Evolutionary conservation across 2,329 filamentous ascomycete genomes (phyloP).

Genomic region (Fusarium heterosporum): DNA sequence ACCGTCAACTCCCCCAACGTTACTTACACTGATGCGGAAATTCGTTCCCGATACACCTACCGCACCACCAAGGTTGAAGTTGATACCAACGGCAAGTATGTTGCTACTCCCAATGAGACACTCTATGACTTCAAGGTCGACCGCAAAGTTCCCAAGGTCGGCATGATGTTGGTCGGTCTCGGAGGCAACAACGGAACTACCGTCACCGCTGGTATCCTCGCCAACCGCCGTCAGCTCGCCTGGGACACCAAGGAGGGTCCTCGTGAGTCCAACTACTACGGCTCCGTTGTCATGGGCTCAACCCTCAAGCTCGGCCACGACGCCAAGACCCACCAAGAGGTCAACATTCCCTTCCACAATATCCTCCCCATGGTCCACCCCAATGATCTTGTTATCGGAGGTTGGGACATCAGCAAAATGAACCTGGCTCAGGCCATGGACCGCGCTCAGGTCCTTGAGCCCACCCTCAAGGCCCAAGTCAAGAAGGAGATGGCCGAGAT

Average conservation of each 20-base stretch:
- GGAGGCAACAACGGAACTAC: conserved; percentile 99
- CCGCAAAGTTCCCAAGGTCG: conserved; percentile 90
- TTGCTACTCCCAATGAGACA: conserved; percentile 88
- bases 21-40: conserved; percentile 85
- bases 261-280: conserved; percentile 94
- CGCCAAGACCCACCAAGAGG: conserved; percentile 82
- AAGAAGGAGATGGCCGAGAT: conserved; percentile 93
- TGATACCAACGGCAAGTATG: conserved; percentile 78
- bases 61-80: conserved; percentile 87
- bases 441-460: conserved; percentile 92
- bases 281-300: conserved; percentile 95
- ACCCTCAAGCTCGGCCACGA: conserved; percentile 97
- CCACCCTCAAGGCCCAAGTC: conserved; percentile 89
- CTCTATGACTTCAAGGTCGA: conserved; percentile 98
- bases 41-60: conserved; percentile 95
- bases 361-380: conserved; percentile 97
- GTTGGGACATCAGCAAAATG: conserved; percentile 96
- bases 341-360: conserved; percentile 96
- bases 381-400: conserved; percentile 93
- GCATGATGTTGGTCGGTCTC: conserved; percentile 97
- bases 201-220: conserved; percentile 95
- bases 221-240: conserved; percentile 85
- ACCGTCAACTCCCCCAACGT: conserved; percentile 93
- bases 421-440: conserved; percentile 94
- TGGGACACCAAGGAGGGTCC: conserved; percentile 96